These are phyloP conservation scores for Thalassiosira delicatula DNA, from an alignment of 352 stramenopile genomes.

Conservation along the genomic window DNA sequence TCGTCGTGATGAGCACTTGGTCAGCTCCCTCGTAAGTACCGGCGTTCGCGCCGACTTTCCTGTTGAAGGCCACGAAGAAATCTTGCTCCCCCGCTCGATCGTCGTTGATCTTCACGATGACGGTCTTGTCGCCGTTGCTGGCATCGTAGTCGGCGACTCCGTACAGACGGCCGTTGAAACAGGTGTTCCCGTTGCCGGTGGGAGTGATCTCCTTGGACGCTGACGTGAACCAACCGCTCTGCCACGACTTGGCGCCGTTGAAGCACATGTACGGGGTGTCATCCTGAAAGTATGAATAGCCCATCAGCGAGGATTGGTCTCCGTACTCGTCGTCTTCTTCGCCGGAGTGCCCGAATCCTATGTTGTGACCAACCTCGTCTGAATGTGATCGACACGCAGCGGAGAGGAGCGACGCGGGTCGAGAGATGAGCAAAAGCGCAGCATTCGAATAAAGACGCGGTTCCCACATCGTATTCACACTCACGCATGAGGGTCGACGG, in stretches of 20 bases:
- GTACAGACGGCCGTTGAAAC: conserved; percentile 40
- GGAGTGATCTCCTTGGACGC: conserved; percentile 18
- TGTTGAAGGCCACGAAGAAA: conserved; percentile 69
- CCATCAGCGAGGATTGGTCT: conserved; percentile 52
- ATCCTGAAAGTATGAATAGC: conserved; percentile 27
- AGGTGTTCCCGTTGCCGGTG: background rate
- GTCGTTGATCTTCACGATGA: conserved; percentile 45
- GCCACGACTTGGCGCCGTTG: conserved; percentile 67
- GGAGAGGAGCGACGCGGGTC: too few relatives aligned
- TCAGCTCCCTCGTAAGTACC: conserved; percentile 51
- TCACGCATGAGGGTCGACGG: conserved; percentile 65
- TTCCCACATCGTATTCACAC: background rate
- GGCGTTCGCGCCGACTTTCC: conserved; percentile 56
- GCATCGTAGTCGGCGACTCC: conserved; percentile 44
- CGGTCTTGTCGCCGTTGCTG: background rate
- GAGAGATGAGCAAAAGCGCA: background rate
- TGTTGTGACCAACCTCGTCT: conserved; percentile 41
- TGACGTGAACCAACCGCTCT: conserved; percentile 61
- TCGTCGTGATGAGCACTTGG: conserved; percentile 47
- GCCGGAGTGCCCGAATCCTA: conserved; percentile 49
- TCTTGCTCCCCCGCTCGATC: background rate
- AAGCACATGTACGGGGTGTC: conserved; percentile 61
- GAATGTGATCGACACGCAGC: background rate
- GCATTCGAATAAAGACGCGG: background rate
- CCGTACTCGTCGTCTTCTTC: conserved; percentile 32